Percentiles rank a stretch among this genome's conserved stretches.
These are phyloP conservation scores for Wickerhamia fluorescens DNA, from an alignment of 805 yeast genomes.

Conservation along the genomic window DNA sequence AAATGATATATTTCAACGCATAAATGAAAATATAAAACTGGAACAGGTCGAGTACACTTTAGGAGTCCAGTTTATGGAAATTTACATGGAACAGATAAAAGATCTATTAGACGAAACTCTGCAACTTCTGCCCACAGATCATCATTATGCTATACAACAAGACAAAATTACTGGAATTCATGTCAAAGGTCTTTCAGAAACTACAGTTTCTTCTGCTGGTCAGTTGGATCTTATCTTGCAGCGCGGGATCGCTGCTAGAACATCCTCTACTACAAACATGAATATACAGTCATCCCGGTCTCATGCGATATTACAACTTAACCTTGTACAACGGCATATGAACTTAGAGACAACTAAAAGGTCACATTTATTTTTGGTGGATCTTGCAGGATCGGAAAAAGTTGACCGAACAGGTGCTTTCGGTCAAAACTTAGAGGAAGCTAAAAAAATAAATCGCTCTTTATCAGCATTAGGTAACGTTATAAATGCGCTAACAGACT, in stretches of 20 bases:
- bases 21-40: constrained; percentile 38
- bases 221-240: constrained; percentile 54
- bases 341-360: constrained; percentile 50
- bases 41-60: constrained; percentile 55
- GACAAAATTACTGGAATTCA: constrained; percentile 57
- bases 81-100: constrained; percentile 68
- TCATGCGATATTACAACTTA: constrained; percentile 70
- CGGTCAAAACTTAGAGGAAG: constrained; percentile 72
- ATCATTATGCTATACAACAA: constrained; percentile 51
- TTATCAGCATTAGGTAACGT: constrained; percentile 75
- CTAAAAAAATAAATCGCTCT: constrained; percentile 76
- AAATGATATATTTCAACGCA: constrained; percentile 54
- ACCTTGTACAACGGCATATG: constrained; percentile 52
- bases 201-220: constrained; percentile 48
- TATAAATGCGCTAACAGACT: constrained; percentile 70
- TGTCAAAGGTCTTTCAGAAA: constrained; percentile 62
- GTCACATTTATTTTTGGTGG: constrained; percentile 68
- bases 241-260: constrained; percentile 52
- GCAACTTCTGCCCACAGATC: constrained; percentile 7
- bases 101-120: constrained; percentile 50
- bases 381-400: constrained; percentile 84
- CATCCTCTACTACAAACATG: constrained; percentile 59
- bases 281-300: constrained; percentile 71
- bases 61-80: constrained; percentile 70
- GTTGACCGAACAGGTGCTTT: constrained; percentile 70